Base-by-base conservation (phyloP, 169 alveolate species). In the Plasmodium chabaudi region DNA sequence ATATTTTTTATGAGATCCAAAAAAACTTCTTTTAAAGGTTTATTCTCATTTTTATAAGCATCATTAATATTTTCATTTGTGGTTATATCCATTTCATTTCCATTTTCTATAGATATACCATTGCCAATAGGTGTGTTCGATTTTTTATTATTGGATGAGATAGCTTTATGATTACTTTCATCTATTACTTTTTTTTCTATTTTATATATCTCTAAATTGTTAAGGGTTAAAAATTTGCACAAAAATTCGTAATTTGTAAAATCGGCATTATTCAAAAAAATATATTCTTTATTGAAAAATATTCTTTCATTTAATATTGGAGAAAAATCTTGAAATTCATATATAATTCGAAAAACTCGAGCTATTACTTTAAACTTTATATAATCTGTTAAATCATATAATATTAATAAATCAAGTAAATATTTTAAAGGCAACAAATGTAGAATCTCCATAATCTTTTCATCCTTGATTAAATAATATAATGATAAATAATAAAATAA, bases 251-350 rank as follows among this genome's bases (percentile, higher is more conserved):
- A 77, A 27, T 77, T 77, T 75, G 65, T 77, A 77, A 77, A 77
- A 77, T 77, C 77, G 1, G 88, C 75, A 53, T 77, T 46, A 23
- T 63, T 75, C 23, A 77, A 56, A 17, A 34, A 64, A 44, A 63
- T 61, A 77, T 77, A 63, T 39, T 77, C 61, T 77, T 57, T 53
- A 64, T 77, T 77, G 51, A 77, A 64, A 64, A 77, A 77, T 6
- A 63, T 65, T 10, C 47, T 49, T 27, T 77, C 55, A 23, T 5
- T 39, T 21, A 77, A 27, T 9, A 69, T 77, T 17, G 88, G 77
- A 1, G 79, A 77, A 34, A 77, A 77, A 47, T 77, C 88, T 64
- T 77, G 72, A 77, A 77, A 77, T 23, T 77, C 88, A 57, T 77
- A 77, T 27, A 77, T 77, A 57, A 77, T 77, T 77, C 88, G 47